These are phyloP conservation scores for Suhomyces kunorum DNA, from an alignment of 1,139 yeast species.

Conservation along the genomic window DNA sequence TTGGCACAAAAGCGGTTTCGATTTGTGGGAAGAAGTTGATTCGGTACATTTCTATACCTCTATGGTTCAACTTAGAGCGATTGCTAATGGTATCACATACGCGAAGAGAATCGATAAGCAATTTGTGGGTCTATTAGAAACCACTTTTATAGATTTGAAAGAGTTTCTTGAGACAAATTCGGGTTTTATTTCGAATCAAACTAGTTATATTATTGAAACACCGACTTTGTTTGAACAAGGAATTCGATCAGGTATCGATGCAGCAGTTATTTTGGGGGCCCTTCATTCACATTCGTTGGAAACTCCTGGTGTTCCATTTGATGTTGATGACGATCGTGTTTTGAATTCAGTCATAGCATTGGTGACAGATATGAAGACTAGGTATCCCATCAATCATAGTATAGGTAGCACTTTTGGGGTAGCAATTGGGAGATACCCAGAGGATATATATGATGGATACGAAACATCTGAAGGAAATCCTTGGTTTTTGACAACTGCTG, in stretches of 20 bases:
- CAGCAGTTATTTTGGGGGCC: constrained; percentile 74
- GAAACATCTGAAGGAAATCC: constrained; percentile 83
- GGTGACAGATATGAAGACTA: constrained; percentile 63
- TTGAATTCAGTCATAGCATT: constrained; percentile 60
- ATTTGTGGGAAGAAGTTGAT: constrained; percentile 89
- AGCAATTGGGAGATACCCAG: constrained; percentile 91
- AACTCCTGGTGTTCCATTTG: constrained; percentile 52
- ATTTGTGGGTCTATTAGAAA: constrained; percentile 23
- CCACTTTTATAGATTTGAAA: constrained; percentile 29
- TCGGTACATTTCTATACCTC: constrained; percentile 79
- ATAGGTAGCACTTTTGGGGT: constrained; percentile 53
- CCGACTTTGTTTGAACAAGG: constrained; percentile 47
- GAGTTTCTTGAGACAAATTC: constrained; percentile 41
- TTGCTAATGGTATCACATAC: constrained; percentile 56
- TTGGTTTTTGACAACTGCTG: constrained; percentile 87
- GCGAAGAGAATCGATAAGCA: constrained; percentile 38
- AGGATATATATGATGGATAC: constrained; percentile 84
- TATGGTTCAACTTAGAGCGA: constrained; percentile 69
- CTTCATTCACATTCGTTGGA: constrained; percentile 61
- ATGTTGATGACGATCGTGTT: constrained; percentile 54
- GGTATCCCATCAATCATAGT: constrained; percentile 73
- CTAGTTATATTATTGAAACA: constrained; percentile 68
- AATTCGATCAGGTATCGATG: constrained; percentile 71
- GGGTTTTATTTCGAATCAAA: constrained; percentile 45
- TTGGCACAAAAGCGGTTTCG: constrained; percentile 74